Percentiles rank a stretch among this genome's conserved stretches.
phyloP scores from a whole-genome alignment of 2,329 filamentous ascomycete species.

The Talaromyces verruculosus region DNA sequence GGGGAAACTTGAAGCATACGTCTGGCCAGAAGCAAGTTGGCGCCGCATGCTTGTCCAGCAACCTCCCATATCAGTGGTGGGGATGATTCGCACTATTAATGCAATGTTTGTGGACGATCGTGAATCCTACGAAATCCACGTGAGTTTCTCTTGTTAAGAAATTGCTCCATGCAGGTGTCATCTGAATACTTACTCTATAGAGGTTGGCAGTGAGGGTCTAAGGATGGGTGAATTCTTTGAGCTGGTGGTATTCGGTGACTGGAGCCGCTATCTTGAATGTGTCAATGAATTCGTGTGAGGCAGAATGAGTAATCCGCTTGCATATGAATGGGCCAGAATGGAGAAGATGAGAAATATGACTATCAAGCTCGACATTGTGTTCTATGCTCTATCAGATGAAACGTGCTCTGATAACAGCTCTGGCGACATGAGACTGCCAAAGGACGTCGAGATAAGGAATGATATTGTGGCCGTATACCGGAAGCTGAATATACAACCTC shows the following conservation, averaged over 20 bases:
- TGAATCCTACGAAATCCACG: not conserved
- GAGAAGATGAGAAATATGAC: not conserved
- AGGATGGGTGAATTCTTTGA: not conserved
- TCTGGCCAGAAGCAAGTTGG: conserved; percentile 13
- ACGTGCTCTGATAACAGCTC: not conserved
- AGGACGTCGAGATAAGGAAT: not conserved
- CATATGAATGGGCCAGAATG: not conserved
- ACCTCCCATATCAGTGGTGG: not conserved
- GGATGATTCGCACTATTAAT: not conserved
- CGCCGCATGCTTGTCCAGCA: conserved; percentile 16
- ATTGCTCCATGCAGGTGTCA: not conserved
- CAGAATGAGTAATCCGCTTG: not conserved
- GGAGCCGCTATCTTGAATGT: not conserved
- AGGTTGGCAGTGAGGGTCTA: not conserved
- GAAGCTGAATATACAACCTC: not conserved
- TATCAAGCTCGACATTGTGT: not conserved
- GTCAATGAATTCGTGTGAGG: not conserved
- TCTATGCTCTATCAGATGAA: not conserved
- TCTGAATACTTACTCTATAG: not conserved
- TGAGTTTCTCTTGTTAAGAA: not conserved
- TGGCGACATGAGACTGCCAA: not conserved
- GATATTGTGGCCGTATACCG: not conserved
- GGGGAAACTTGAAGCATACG: not conserved
- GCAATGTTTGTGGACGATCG: not conserved
- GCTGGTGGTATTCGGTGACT: not conserved